Evolutionary conservation across 768 basidiomycete species (phyloP).

Genomic region (Russula emetica): DNA sequence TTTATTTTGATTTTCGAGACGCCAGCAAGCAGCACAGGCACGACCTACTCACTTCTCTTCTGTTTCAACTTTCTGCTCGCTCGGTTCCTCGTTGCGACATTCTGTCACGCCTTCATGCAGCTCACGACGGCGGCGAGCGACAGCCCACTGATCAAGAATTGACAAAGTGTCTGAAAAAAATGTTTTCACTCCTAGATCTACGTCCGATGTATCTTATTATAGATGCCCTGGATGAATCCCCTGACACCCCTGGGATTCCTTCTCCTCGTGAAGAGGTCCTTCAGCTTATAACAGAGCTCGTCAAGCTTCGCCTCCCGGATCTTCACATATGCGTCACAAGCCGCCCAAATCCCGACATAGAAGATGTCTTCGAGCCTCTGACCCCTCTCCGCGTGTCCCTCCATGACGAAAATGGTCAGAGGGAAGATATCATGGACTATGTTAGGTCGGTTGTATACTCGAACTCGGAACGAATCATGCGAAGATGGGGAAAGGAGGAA

Average conservation of each 20-base stretch:
- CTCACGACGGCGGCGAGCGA: background rate
- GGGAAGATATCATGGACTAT: too few species aligned
- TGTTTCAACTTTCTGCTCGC: background rate
- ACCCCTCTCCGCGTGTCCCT: background rate
- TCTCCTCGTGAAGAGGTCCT: background rate
- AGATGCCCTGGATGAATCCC: too few species aligned
- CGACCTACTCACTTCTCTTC: background rate
- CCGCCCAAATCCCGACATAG: background rate
- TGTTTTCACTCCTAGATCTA: background rate
- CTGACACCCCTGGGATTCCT: background rate
- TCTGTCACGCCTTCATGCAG: background rate
- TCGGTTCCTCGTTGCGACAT: background rate
- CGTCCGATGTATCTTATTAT: too few species aligned
- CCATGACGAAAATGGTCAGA: too few species aligned
- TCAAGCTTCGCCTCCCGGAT: background rate
- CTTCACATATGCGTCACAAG: background rate
- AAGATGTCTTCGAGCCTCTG: background rate
- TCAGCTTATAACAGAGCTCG: background rate
- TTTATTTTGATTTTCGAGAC: background rate
- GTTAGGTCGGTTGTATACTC: too few species aligned
- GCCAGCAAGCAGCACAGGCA: background rate
- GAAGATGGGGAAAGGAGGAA: too few species aligned
- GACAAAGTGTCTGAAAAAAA: background rate
- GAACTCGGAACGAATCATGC: too few species aligned
- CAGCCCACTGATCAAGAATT: background rate